phyloP scores from a whole-genome alignment of 1,284 basidiomycete genomes.

The Xerocomus nothofagi region DNA sequence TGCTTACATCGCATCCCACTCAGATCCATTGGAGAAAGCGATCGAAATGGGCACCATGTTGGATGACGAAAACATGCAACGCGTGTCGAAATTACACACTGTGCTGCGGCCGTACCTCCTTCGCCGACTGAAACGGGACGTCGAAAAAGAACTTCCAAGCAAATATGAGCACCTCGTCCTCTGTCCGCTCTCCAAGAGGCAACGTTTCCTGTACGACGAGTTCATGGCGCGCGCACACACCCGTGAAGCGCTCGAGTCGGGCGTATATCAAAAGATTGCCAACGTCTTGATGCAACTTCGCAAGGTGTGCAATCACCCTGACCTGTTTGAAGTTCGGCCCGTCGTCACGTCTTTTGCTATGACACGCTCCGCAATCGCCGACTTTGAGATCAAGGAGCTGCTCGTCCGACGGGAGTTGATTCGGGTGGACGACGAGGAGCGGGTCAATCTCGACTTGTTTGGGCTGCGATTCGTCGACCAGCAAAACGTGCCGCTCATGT shows the following conservation, averaged over 20 bases:
- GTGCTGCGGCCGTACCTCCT: conserved; percentile 93
- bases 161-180: conserved; percentile 95
- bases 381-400: conserved; percentile 88
- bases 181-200: conserved; percentile 91
- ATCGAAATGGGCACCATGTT: conserved; percentile 82
- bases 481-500: conserved; percentile 52
- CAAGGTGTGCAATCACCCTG: conserved; percentile 95
- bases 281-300: conserved; percentile 97
- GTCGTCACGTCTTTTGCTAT: conserved; percentile 93
- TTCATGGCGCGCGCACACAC: conserved; percentile 95
- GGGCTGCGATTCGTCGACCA: conserved; percentile 64
- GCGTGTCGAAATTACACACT: conserved; percentile 88
- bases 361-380: conserved; percentile 75
- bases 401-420: conserved; percentile 76
- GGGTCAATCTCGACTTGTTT: conserved; percentile 63
- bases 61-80: conserved; percentile 85
- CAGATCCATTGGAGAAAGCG: conserved; percentile 92
- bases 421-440: conserved; percentile 45
- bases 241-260: conserved; percentile 81
- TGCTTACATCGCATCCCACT: neutral
- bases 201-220: conserved; percentile 97
- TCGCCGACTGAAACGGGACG: conserved; percentile 91
- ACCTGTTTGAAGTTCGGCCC: conserved; percentile 93
- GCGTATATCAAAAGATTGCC: conserved; percentile 88
- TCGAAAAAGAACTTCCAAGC: conserved; percentile 93